Conservation (phyloP, 768 basidiomycete genomes). For the Chalciporus chontae region DNA sequence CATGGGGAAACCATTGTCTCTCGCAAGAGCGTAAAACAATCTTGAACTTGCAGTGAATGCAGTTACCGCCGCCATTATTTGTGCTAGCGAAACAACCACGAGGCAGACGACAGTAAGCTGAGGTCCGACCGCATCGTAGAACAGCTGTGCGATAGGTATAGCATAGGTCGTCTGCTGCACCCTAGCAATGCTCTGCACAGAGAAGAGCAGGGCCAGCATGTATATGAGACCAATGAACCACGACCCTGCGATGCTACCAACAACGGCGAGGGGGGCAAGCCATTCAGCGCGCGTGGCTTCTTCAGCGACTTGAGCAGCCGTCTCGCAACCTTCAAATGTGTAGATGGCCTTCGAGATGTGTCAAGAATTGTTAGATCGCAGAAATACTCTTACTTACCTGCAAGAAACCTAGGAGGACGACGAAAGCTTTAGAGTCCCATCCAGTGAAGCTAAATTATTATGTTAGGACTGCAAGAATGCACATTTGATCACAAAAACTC, state of each 20-base stretch:
- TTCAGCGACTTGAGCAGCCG: conserved; percentile 61
- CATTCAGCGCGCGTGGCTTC: conserved; percentile 53
- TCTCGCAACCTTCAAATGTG: conserved; percentile 60
- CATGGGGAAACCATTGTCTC: conserved; percentile 50
- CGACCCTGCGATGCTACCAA: conserved; percentile 53
- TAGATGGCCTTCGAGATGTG: conserved; percentile 43
- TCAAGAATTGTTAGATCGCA: too few species aligned
- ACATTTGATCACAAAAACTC: conserved; percentile 4
- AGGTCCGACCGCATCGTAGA: conserved; percentile 49
- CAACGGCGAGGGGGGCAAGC: conserved; percentile 55
- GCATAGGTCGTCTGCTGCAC: conserved; percentile 50
- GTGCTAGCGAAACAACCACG: conserved; percentile 44
- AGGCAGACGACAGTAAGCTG: conserved; percentile 49
- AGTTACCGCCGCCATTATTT: conserved; percentile 54
- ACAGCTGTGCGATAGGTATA: conserved; percentile 60
- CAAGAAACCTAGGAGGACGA: conserved; percentile 53
- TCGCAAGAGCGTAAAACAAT: conserved; percentile 52
- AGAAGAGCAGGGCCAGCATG: conserved; percentile 57
- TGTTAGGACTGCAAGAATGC: conserved; percentile 1
- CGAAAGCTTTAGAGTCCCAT: conserved; percentile 51
- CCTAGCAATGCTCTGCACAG: conserved; percentile 48
- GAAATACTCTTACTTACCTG: conserved; percentile 11
- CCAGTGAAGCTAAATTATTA: conserved; percentile 46
- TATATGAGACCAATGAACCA: conserved; percentile 56
- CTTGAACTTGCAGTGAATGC: conserved; percentile 58